Evolutionary conservation across 2,329 filamentous ascomycete genomes (phyloP), one percentile per base, ranked within the genome.

Genomic region (Colletotrichum caudatum): DNA sequence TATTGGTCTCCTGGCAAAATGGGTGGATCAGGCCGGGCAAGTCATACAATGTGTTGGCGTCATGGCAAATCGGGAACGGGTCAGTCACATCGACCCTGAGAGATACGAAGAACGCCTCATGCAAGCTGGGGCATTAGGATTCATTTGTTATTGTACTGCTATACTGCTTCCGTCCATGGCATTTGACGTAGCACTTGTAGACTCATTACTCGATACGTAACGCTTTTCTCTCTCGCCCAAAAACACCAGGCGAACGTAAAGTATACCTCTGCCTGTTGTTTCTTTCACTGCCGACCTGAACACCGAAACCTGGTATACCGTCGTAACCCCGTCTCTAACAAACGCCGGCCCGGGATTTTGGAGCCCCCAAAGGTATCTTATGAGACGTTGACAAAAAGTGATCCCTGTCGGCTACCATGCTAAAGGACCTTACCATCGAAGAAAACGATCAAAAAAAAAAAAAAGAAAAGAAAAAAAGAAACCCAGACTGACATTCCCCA

Each of bases 351-450:
- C 41, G 50, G 26, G 35, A 44, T 44, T 37, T 35, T 33, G 37
- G 37, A 64, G 61, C 61, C 61, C 39, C 18, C 35, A 41, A 59
- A 50, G 50, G 50, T 64, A 64, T 64, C 26, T 64, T 50, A 64
- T 56, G 39, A 64, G 61, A 56, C 61, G 50, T 37, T 33, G 39
- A 64, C 39, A 26, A 54, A 23, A 29, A 16, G 51, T 6, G 39
- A 14, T 54, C 37, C 26, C 50, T 37, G 26, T 41, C 6, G 33
- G 12, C 50, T 37, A 29, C 57, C 11, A 33, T 46, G 61, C 39
- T 16, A 35, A 56, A 46, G 26, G 29, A 33, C 51, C 37, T 35
- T 5, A 23, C 62, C 29, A 11, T 18, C 35, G 53, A 59, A 65
- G 16, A 57, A 48, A 23, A 23, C 5, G 20, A 58, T 7, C 11